A percentile compares a stretch with the other conserved stretches of the same genome.
phyloP scores from a whole-genome alignment of 345 rosid species.

The Xanthoceras sorbifolium region DNA sequence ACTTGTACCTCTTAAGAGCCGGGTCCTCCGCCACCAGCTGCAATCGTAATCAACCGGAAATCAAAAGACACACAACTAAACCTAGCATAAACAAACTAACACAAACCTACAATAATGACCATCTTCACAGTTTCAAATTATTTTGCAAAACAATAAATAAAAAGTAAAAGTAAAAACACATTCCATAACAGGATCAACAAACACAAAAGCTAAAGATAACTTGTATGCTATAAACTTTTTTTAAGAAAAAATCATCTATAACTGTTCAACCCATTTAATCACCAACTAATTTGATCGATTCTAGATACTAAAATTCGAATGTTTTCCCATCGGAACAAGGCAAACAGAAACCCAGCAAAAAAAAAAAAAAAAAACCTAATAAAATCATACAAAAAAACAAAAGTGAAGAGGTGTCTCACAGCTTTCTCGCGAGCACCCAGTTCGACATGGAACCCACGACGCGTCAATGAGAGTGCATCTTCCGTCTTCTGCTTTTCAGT shows the following conservation, averaged over 20 bases:
- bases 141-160: background rate
- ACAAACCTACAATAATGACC: background rate
- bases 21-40: constrained; percentile 90
- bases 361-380: background rate
- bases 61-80: background rate
- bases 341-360: background rate
- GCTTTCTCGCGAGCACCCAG: constrained; percentile 91
- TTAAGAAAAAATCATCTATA: background rate
- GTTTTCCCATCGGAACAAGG: background rate
- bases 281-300: background rate
- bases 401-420: constrained; percentile 45
- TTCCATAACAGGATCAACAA: background rate
- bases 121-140: background rate
- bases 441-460: constrained; percentile 75
- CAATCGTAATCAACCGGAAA: constrained; percentile 14
- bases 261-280: constrained; percentile 5
- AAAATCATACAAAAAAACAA: background rate
- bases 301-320: background rate
- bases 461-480: constrained; percentile 42
- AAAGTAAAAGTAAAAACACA: background rate
- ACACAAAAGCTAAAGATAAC: constrained; percentile 3
- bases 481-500: constrained; percentile 41
- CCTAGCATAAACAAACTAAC: background rate
- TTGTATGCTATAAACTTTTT: background rate
- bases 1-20: constrained; percentile 70